A percentile compares a stretch with the other conserved stretches of the same genome.
These are phyloP conservation scores for Fusarium pseudoanthophilum DNA, from an alignment of 2,329 filamentous ascomycete genomes.

Conservation along the genomic window DNA sequence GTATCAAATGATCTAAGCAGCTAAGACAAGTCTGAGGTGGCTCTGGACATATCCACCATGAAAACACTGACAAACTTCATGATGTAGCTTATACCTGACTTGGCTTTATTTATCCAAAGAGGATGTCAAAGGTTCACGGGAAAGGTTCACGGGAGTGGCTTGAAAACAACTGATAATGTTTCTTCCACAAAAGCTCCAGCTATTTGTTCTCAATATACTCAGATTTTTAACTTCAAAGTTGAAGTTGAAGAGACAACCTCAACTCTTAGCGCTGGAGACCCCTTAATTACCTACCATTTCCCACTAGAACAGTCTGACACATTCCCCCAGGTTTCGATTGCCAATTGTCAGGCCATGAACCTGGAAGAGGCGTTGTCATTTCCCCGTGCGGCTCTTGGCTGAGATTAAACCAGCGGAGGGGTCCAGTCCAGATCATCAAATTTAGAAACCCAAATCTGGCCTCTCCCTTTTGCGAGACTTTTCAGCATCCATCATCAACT, in stretches of 20 bases:
- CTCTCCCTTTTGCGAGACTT: slow-evolving; percentile 4
- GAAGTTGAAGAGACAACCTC: not conserved
- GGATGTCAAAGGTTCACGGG: not conserved
- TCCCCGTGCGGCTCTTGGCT: slow-evolving; percentile 37
- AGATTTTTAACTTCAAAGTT: not conserved
- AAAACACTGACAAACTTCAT: slow-evolving; percentile 32
- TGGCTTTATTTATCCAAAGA: not conserved
- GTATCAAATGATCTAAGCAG: slow-evolving; percentile 4
- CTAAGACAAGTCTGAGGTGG: slow-evolving; percentile 9
- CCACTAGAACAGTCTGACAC: slow-evolving; percentile 38
- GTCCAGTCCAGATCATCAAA: slow-evolving; percentile 29
- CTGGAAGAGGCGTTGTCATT: slow-evolving; percentile 29
- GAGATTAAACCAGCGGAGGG: slow-evolving; percentile 22
- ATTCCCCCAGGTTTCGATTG: slow-evolving; percentile 40
- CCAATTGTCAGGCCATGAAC: slow-evolving; percentile 39
- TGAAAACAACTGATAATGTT: not conserved
- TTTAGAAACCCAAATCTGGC: slow-evolving; percentile 40
- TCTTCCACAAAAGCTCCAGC: rapidly evolving
- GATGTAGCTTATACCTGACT: slow-evolving; percentile 12
- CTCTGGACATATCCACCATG: not conserved
- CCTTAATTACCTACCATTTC: slow-evolving; percentile 9
- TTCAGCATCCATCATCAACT: slow-evolving; percentile 1
- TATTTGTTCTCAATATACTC: not conserved
- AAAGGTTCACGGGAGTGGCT: not conserved
- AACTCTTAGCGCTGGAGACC: slow-evolving; percentile 9